These are phyloP conservation scores for Diaporthe vaccinii DNA, from an alignment of 2,329 filamentous ascomycete genomes.

Conservation along the genomic window DNA sequence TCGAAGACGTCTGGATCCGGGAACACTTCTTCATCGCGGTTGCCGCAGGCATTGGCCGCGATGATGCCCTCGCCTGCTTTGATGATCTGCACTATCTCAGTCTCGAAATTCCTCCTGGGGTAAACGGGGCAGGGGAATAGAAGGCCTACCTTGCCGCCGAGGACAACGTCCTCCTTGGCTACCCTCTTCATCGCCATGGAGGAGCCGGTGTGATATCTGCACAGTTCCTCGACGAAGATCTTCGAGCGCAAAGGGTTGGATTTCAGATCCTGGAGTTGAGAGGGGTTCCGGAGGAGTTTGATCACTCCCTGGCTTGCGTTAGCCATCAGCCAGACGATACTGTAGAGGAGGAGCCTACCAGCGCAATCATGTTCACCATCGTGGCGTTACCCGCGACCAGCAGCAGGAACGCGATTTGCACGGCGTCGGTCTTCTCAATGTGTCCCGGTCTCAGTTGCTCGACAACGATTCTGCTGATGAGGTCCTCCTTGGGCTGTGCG, in stretches of 20 bases:
- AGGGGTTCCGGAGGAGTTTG: not conserved
- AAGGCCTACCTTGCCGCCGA: conserved; percentile 55
- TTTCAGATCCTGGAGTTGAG: not conserved
- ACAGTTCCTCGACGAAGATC: conserved; percentile 62
- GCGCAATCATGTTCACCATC: conserved; percentile 64
- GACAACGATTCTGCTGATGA: conserved; percentile 59
- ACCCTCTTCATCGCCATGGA: conserved; percentile 62
- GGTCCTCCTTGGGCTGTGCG: conserved; percentile 57
- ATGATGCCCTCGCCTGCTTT: conserved; percentile 61
- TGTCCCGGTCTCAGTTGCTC: conserved; percentile 57
- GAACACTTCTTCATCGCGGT: conserved; percentile 61
- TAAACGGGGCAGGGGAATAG: not conserved
- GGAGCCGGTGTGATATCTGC: conserved; percentile 62
- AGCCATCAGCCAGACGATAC: not conserved
- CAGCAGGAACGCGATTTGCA: conserved; percentile 64
- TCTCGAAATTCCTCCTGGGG: not conserved
- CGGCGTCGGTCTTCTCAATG: conserved; percentile 55
- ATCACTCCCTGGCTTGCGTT: not conserved
- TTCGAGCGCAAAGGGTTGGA: conserved; percentile 52
- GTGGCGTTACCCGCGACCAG: conserved; percentile 66
- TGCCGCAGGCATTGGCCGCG: conserved; percentile 59
- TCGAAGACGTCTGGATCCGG: conserved; percentile 57
- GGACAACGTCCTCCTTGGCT: conserved; percentile 60
- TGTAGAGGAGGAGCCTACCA: not conserved
- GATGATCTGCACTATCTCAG: conserved; percentile 44